phyloP scores from a whole-genome alignment of 106 monocot genomes.

The Dendrobium chrysotoxum region DNA sequence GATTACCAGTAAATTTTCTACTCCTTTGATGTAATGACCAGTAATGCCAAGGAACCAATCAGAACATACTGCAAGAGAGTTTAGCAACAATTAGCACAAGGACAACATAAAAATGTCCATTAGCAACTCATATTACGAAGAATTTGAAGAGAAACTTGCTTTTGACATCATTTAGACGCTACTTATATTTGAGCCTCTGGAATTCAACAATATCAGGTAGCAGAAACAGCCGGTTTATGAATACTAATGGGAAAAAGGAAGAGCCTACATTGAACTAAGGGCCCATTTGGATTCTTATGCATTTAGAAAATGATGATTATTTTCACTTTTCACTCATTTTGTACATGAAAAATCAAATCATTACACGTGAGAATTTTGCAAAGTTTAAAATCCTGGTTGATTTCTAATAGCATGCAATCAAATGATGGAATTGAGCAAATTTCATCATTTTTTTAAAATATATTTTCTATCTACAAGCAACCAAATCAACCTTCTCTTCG shows the following conservation, averaged over 20 bases:
- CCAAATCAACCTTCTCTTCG: neutral
- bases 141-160: no score
- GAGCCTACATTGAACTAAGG: no score
- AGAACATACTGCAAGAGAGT: conserved; percentile 28
- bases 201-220: no score
- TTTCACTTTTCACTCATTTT: no score
- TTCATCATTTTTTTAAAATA: neutral
- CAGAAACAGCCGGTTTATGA: no score
- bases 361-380: neutral
- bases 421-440: neutral
- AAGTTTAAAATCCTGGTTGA: neutral
- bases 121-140: neutral
- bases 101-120: neutral
- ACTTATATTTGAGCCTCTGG: no score
- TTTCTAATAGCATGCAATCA: neutral
- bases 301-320: no score
- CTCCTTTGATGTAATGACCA: conserved; percentile 38
- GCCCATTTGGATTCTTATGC: no score
- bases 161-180: no score
- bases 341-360: neutral
- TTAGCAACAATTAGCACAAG: neutral
- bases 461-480: neutral
- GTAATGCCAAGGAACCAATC: conserved; percentile 34
- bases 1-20: conserved; percentile 11
- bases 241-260: no score